Percentiles rank a stretch among this genome's conserved stretches.
phyloP scores from a whole-genome alignment of 805 yeast genomes.

The Nakazawaea wickerhamii region DNA sequence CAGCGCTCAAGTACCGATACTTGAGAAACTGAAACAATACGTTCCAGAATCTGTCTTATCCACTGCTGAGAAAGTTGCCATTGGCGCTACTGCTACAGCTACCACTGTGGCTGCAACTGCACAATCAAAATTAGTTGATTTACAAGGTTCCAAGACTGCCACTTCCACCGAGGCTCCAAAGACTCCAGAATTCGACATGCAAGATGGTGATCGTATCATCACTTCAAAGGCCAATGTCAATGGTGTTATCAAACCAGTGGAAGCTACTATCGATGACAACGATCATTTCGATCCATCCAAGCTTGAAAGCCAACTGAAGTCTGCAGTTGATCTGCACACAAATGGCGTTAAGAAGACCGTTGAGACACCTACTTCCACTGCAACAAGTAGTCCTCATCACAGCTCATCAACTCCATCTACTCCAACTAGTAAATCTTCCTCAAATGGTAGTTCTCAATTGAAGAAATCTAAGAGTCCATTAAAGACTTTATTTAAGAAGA shows the following conservation, averaged over 20 bases:
- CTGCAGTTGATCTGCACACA: not conserved
- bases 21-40: not conserved
- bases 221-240: conserved; percentile 12
- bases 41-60: conserved; percentile 2
- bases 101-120: conserved; percentile 6
- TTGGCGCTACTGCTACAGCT: conserved; percentile 6
- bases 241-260: conserved; percentile 5
- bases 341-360: not conserved
- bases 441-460: not conserved
- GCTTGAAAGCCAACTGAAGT: not conserved
- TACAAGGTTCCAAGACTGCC: not conserved
- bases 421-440: not conserved
- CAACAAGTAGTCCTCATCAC: not conserved
- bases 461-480: conserved; percentile 14
- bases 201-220: conserved; percentile 23
- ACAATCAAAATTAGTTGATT: conserved; percentile 9
- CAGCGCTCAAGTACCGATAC: not conserved
- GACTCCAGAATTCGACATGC: conserved; percentile 5
- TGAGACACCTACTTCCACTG: not conserved
- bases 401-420: not conserved
- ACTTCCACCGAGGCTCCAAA: not conserved
- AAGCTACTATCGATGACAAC: conserved; percentile 34
- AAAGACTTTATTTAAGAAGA: conserved; percentile 13
- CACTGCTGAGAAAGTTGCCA: not conserved
- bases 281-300: conserved; percentile 24